Evolutionary conservation across 208 protist species (phyloP).

Genomic region (Lotmaria passim): DNA sequence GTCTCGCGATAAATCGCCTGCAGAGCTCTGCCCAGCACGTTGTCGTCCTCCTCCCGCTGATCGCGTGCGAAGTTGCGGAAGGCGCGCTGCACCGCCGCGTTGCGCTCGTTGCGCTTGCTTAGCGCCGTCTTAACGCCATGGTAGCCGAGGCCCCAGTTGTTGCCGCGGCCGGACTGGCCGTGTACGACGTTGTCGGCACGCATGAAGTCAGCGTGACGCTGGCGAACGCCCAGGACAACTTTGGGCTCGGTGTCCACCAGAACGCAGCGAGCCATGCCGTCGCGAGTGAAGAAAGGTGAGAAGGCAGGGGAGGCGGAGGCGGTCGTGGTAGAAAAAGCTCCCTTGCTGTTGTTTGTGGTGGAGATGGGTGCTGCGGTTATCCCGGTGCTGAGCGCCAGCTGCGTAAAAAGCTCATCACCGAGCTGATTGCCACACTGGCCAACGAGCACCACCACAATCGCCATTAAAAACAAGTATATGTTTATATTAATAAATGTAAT

Average conservation of each 20-base stretch:
- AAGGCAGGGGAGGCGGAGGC: background rate
- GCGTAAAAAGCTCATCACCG: conserved; percentile 80
- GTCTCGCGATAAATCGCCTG: conserved; percentile 80
- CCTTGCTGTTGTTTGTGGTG: background rate
- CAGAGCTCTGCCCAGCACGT: conserved; percentile 57
- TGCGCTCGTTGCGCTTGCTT: conserved; percentile 52
- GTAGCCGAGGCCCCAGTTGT: conserved; percentile 90
- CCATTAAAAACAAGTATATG: conserved; percentile 34
- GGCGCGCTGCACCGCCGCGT: conserved; percentile 41
- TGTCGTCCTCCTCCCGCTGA: conserved; percentile 71
- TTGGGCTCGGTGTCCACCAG: conserved; percentile 90
- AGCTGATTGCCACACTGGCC: conserved; percentile 92
- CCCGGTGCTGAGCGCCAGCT: conserved; percentile 50
- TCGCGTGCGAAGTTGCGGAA: conserved; percentile 64
- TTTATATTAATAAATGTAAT: background rate
- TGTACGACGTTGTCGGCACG: conserved; percentile 70
- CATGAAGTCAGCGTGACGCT: conserved; percentile 61
- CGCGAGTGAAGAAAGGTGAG: conserved; percentile 63
- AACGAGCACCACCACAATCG: conserved; percentile 78
- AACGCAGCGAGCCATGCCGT: conserved; percentile 81
- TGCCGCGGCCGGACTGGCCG: conserved; percentile 85
- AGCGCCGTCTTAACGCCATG: conserved; percentile 59
- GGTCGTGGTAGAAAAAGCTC: background rate
- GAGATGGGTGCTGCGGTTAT: background rate
- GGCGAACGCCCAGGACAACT: conserved; percentile 69